These are phyloP conservation scores for Lunasporangiospora selenospora DNA, from an alignment of 192 early-diverging fungal species.

Conservation along the genomic window DNA sequence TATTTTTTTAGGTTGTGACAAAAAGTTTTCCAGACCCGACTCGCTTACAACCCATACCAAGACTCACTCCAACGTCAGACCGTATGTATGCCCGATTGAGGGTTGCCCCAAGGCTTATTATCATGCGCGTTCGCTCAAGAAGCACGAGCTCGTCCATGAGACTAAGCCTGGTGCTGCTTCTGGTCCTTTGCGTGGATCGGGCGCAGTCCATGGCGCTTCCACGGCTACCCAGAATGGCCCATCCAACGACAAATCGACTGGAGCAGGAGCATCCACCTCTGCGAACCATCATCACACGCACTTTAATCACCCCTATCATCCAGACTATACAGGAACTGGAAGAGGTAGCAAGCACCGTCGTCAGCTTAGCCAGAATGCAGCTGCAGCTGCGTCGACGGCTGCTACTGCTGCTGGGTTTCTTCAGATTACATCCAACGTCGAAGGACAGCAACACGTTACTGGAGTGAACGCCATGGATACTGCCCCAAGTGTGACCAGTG, in stretches of 20 bases:
- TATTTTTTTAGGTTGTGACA: conserved; percentile 46
- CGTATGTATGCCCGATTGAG: conserved; percentile 56
- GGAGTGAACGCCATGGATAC: background rate
- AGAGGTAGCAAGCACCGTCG: conserved; percentile 28
- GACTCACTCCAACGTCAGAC: conserved; percentile 63
- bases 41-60: conserved; percentile 61
- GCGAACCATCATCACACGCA: conserved; percentile 19
- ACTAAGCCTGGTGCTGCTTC: conserved; percentile 4
- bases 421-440: background rate
- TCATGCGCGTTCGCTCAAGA: conserved; percentile 65
- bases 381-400: background rate
- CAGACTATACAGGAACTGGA: conserved; percentile 16
- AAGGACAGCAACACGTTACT: background rate
- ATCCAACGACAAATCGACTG: background rate
- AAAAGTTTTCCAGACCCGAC: conserved; percentile 56
- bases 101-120: conserved; percentile 68
- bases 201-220: conserved; percentile 7
- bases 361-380: conserved; percentile 28
- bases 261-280: background rate
- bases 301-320: conserved; percentile 32
- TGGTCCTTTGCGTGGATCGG: conserved; percentile 23
- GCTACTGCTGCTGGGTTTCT: conserved; percentile 1
- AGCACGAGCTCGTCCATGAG: conserved; percentile 64
- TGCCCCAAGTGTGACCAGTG: background rate
- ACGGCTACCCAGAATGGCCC: conserved; percentile 4